Evolutionary conservation across 202 grass and related monocot genomes (phyloP).

Genomic region (Hordeum pubiflorum): DNA sequence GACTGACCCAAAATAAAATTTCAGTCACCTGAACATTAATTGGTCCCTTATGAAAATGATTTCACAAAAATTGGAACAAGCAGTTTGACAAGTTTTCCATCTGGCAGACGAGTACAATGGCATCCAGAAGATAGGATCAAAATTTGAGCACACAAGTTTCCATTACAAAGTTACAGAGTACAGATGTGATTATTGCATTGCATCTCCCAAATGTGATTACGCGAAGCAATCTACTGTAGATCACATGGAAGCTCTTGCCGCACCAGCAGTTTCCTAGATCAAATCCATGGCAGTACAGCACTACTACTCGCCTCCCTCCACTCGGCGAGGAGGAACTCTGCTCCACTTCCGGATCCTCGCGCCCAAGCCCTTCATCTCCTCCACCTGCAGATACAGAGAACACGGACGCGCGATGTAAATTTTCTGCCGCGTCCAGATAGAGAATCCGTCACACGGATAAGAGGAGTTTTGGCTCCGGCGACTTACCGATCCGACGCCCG

Average conservation of each 20-base stretch:
- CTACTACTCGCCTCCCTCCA: constrained; percentile 19
- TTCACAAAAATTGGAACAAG: too few species aligned
- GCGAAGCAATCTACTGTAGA: background rate
- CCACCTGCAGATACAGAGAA: constrained; percentile 32
- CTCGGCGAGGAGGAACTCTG: constrained; percentile 48
- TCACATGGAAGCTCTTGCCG: background rate
- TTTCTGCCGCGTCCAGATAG: background rate
- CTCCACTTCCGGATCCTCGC: constrained; percentile 60
- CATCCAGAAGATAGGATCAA: background rate
- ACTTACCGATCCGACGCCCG: constrained; percentile 53
- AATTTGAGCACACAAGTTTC: background rate
- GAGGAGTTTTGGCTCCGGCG: background rate
- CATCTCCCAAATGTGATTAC: background rate
- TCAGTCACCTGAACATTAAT: too few species aligned
- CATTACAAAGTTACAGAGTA: background rate
- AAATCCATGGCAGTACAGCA: background rate
- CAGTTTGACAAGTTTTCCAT: background rate
- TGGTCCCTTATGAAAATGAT: too few species aligned
- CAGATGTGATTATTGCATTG: background rate
- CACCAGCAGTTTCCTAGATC: background rate
- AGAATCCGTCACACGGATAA: background rate
- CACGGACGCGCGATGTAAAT: background rate
- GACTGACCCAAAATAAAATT: too few species aligned
- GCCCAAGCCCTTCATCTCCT: constrained; percentile 56
- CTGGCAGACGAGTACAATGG: background rate